phyloP scores from a whole-genome alignment of 2,329 filamentous ascomycete species.

The Penicillium thymicola region DNA sequence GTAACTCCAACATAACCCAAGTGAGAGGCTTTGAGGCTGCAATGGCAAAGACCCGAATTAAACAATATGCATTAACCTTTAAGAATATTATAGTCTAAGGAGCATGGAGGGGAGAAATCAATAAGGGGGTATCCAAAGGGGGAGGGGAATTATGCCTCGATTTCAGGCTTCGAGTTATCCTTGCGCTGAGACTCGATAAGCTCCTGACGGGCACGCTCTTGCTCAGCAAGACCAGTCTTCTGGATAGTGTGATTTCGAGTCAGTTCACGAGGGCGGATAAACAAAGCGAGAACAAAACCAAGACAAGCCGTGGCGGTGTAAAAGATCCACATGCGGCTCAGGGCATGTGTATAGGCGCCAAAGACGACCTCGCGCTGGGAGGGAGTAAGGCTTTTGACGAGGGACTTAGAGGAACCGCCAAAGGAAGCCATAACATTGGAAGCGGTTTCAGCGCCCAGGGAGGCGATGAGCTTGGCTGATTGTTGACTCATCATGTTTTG shows the following conservation, averaged over 20 bases:
- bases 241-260: constrained; percentile 43
- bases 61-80: background rate
- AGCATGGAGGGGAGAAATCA: background rate
- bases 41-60: background rate
- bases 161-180: constrained; percentile 65
- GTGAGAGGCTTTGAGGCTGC: background rate
- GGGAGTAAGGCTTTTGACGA: constrained; percentile 34
- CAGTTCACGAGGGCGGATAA: constrained; percentile 39
- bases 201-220: constrained; percentile 43
- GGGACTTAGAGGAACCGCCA: constrained; percentile 34
- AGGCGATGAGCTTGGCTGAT: constrained; percentile 24
- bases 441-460: constrained; percentile 31
- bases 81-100: background rate
- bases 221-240: constrained; percentile 46
- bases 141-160: constrained; percentile 11
- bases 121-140: background rate
- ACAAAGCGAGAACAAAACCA: constrained; percentile 40
- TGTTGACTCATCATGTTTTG: constrained; percentile 39
- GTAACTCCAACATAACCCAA: background rate
- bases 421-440: constrained; percentile 29
- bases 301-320: constrained; percentile 40
- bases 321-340: constrained; percentile 52
- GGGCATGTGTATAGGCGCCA: constrained; percentile 40
- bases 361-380: constrained; percentile 40
- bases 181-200: constrained; percentile 47